Percentiles rank a stretch among this genome's conserved stretches.
phyloP scores from a whole-genome alignment of 495 filamentous ascomycete species.

The Aspergillus sclerotiicarbonarius region DNA sequence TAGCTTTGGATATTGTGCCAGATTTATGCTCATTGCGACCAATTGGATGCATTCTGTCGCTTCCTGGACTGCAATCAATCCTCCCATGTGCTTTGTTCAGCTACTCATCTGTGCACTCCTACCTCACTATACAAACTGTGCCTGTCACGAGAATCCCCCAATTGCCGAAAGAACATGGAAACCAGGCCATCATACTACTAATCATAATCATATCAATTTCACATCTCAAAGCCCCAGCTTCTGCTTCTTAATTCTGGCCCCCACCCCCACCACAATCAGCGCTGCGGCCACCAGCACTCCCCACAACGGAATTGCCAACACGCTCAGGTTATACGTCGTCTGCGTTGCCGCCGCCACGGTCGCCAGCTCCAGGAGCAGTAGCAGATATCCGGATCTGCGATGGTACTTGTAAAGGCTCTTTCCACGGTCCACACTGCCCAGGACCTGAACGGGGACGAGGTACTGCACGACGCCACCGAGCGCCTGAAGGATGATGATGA shows the following conservation, averaged over 20 bases:
- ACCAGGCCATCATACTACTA: neutral
- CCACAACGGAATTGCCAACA: constrained; percentile 71
- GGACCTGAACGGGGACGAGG: constrained; percentile 59
- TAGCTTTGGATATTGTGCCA: too few relatives aligned
- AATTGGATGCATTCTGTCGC: too few relatives aligned
- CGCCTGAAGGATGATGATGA: constrained; percentile 68
- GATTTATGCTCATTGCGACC: too few relatives aligned
- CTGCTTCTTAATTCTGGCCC: constrained; percentile 74
- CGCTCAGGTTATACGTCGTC: constrained; percentile 63
- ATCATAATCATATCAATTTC: constrained; percentile 1
- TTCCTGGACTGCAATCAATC: too few relatives aligned
- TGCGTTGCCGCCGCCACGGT: constrained; percentile 74
- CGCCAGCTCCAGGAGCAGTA: constrained; percentile 65
- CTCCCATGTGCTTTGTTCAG: too few relatives aligned
- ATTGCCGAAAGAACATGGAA: too few relatives aligned
- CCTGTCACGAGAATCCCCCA: too few relatives aligned
- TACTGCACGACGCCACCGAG: constrained; percentile 77
- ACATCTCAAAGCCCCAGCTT: constrained; percentile 65
- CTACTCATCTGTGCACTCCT: too few relatives aligned
- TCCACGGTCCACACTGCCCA: constrained; percentile 75
- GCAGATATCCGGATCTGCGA: constrained; percentile 70
- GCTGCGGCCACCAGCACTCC: constrained; percentile 58
- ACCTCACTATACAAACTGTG: too few relatives aligned
- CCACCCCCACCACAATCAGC: constrained; percentile 64
- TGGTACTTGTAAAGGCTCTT: constrained; percentile 89